phyloP scores from a whole-genome alignment of 176 grass and related monocot species.

The Elaeis guineensis region DNA sequence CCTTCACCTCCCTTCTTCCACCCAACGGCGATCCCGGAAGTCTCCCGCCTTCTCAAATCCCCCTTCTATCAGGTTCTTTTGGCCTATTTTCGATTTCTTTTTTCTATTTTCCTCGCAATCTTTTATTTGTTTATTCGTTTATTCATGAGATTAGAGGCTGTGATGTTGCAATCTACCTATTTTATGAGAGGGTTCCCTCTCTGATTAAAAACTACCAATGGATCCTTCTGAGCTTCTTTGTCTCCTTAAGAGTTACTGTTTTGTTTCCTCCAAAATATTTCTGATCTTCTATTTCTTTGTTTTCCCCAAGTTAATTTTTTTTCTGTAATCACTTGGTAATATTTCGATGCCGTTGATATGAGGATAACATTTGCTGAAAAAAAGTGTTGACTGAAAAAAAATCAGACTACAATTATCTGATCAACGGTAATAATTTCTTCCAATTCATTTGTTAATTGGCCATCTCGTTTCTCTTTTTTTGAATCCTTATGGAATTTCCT shows the following conservation, averaged over 20 bases:
- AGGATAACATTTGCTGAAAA: conserved; percentile 54
- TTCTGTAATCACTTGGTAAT: no score
- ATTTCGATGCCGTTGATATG: conserved; percentile 34
- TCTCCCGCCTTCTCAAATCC: no score
- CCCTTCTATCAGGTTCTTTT: no score
- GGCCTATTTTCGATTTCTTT: not conserved
- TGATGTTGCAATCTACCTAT: conserved; percentile 71
- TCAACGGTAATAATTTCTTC: conserved; percentile 10
- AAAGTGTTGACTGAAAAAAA: conserved; percentile 33
- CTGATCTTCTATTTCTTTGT: not conserved
- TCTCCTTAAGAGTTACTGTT: not conserved
- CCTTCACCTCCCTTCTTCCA: no score
- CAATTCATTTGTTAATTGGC: no score
- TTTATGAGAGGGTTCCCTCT: conserved; percentile 35
- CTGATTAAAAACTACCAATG: conserved; percentile 83
- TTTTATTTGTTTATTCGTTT: not conserved
- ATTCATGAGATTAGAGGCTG: conserved; percentile 9
- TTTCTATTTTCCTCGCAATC: not conserved
- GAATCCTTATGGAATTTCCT: no score
- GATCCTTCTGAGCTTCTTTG: conserved; percentile 82
- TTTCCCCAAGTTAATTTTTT: no score
- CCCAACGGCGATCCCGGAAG: no score
- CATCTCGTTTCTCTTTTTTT: no score
- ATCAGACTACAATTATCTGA: conserved; percentile 99
- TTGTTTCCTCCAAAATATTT: not conserved